Base-by-base conservation (phyloP, 2,329 filamentous ascomycete species). In the Colletotrichum neosansevieriae region DNA sequence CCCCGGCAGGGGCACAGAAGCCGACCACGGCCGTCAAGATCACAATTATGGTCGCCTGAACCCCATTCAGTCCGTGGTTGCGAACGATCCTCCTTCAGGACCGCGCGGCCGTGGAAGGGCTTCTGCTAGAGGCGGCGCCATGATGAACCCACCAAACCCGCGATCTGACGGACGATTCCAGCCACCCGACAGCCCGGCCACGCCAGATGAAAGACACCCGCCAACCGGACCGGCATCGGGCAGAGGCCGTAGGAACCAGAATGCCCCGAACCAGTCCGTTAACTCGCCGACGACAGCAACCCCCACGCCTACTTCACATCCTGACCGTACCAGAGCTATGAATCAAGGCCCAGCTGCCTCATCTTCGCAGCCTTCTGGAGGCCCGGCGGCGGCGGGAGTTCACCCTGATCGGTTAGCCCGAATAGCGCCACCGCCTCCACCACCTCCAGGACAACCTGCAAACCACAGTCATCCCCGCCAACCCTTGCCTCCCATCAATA, bases 21-120 rank as follows among this genome's bases (percentile, higher is more conserved):
- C 79, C 3, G 86, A 89, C 51, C 83, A 87, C 71, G 81, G 82
- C 42, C 80, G 84, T 69, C 85, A 88, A 71, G 88, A 91, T 75
- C 85, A 86, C 15, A 88, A 86, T 63, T 90, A 90, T 72, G 89
- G 89, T 32, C 86, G 89, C 2, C 80, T 91, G 54, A 90, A 88
- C 70, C 79, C 84, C 2, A 82, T 85, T 57, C 80, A 83, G 56
- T 80, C 81, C 24, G 76, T 82, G 36, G 73, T 63, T 74, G 32
- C 82, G 76, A 76, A 80, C 29, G 83, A 79, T 45, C 77, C 85
- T 45, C 88, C 88, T 3, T 84, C 85, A n/a, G 88, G 86, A 2
- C 87, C 88, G 15, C 83, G 84, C 58, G 85, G 82, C 71, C 85
- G 82, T 73, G 86, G 82, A 66, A 80, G 79, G 68, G 82, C 79